Conservation (phyloP, 192 early-diverging fungal species). For the Backusella psychrophila region DNA sequence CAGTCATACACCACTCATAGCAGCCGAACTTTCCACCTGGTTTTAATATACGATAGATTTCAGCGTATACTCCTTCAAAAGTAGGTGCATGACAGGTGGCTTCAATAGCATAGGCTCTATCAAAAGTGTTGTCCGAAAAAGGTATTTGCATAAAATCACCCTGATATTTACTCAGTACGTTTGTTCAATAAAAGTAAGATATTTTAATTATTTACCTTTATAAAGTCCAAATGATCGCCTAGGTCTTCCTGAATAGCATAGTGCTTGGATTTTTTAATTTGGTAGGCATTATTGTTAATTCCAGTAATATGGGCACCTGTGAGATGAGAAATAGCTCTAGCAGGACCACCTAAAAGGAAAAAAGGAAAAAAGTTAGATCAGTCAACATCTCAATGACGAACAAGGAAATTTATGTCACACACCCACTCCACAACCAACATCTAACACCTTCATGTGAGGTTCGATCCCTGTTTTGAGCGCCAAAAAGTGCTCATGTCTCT, state of each 20-base stretch:
- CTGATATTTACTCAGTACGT: constrained; percentile 20
- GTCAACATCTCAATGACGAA: neutral
- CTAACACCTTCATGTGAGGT: constrained; percentile 68
- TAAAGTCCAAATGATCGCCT: constrained; percentile 41
- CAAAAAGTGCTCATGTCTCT: constrained; percentile 89
- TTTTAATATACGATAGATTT: constrained; percentile 90
- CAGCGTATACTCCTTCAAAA: constrained; percentile 82
- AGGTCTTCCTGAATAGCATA: constrained; percentile 71
- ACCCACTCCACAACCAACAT: constrained; percentile 95
- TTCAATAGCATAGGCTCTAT: constrained; percentile 94
- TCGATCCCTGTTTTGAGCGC: constrained; percentile 71
- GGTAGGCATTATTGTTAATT: constrained; percentile 95
- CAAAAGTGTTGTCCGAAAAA: constrained; percentile 73
- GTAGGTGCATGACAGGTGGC: constrained; percentile 88
- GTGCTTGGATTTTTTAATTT: constrained; percentile 73
- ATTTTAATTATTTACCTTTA: constrained; percentile 36
- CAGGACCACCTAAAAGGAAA: constrained; percentile 69
- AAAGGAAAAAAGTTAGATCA: neutral
- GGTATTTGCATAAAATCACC: constrained; percentile 92
- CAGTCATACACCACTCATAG: constrained; percentile 96
- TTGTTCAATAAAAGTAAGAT: neutral
- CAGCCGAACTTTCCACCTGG: constrained; percentile 90
- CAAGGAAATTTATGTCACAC: constrained; percentile 11
- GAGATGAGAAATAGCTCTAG: constrained; percentile 87
- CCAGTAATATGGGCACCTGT: constrained; percentile 85